Evolutionary conservation across 1,284 basidiomycete species (phyloP).

Genomic region (Lentinula novae-zelandiae): DNA sequence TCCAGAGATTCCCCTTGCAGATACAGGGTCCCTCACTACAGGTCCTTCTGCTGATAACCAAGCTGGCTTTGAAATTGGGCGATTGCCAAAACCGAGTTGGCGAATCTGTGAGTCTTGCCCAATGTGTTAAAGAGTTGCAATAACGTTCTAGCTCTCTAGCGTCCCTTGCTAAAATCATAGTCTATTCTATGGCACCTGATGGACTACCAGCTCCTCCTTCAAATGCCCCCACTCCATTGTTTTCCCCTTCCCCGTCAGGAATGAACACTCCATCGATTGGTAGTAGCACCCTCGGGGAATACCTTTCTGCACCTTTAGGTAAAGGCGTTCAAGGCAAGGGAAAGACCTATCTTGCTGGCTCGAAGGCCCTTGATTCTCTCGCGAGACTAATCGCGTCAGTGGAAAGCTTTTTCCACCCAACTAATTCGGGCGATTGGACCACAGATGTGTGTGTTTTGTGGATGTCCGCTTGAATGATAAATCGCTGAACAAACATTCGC

Average conservation of each 20-base stretch:
- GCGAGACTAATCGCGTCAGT: conserved; percentile 84
- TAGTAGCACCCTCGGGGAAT: conserved; percentile 48
- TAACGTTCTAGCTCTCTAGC: conserved; percentile 35
- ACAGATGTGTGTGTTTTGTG: conserved; percentile 47
- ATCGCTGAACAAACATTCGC: conserved; percentile 3
- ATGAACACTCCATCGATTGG: conserved; percentile 53
- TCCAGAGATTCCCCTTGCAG: conserved; percentile 68
- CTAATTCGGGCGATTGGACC: conserved; percentile 71
- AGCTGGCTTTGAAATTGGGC: conserved; percentile 61
- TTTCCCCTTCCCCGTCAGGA: conserved; percentile 62
- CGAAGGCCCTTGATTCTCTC: conserved; percentile 83
- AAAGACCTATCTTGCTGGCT: conserved; percentile 77
- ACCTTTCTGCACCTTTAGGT: conserved; percentile 55
- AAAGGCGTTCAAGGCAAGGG: conserved; percentile 31
- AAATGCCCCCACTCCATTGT: conserved; percentile 53
- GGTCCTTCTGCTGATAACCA: conserved; percentile 66
- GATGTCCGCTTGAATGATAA: not conserved
- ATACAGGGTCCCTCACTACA: conserved; percentile 67
- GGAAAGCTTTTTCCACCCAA: conserved; percentile 87
- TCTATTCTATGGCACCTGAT: conserved; percentile 88
- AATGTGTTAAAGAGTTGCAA: not conserved
- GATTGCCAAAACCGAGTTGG: conserved; percentile 66
- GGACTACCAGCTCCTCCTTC: conserved; percentile 52
- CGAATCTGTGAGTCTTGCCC: conserved; percentile 52
- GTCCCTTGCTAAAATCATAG: conserved; percentile 83